These are phyloP conservation scores for Teunomyces pallodes DNA, from an alignment of 805 yeast genomes.

Conservation along the genomic window DNA sequence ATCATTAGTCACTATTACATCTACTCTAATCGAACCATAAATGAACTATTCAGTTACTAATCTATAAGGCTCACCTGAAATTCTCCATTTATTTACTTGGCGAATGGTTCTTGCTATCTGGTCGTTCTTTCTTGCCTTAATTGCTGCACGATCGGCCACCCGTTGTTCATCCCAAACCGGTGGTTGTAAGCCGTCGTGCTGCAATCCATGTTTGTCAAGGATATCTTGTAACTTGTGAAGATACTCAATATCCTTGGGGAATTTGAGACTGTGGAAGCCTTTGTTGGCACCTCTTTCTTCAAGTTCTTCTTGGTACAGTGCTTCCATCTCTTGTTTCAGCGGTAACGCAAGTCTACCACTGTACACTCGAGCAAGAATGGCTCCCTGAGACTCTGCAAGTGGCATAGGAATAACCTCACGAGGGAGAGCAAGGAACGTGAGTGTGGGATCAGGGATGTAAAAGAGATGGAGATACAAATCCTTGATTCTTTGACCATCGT, in stretches of 20 bases:
- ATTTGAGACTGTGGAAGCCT: slow-evolving; percentile 17
- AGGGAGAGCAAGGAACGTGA: slow-evolving; percentile 33
- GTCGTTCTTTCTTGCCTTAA: slow-evolving; percentile 13
- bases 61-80: neutral
- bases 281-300: slow-evolving; percentile 19
- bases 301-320: slow-evolving; percentile 24
- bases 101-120: neutral
- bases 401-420: slow-evolving; percentile 31
- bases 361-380: slow-evolving; percentile 29
- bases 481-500: slow-evolving; percentile 23
- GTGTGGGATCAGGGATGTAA: slow-evolving; percentile 26
- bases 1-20: neutral
- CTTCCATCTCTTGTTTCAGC: slow-evolving; percentile 18
- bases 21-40: neutral
- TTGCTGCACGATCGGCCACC: slow-evolving; percentile 12
- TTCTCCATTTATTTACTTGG: slow-evolving; percentile 2
- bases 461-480: slow-evolving; percentile 36
- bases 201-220: slow-evolving; percentile 11
- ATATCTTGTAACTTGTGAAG: slow-evolving; percentile 17
- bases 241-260: slow-evolving; percentile 18
- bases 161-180: slow-evolving; percentile 16
- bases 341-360: slow-evolving; percentile 32
- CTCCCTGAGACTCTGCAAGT: slow-evolving; percentile 40
- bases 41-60: neutral
- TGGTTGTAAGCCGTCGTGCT: slow-evolving; percentile 18